These are phyloP conservation scores for Cystobasidium sp. DNA, from an alignment of 1,284 basidiomycete species.

Conservation along the genomic window DNA sequence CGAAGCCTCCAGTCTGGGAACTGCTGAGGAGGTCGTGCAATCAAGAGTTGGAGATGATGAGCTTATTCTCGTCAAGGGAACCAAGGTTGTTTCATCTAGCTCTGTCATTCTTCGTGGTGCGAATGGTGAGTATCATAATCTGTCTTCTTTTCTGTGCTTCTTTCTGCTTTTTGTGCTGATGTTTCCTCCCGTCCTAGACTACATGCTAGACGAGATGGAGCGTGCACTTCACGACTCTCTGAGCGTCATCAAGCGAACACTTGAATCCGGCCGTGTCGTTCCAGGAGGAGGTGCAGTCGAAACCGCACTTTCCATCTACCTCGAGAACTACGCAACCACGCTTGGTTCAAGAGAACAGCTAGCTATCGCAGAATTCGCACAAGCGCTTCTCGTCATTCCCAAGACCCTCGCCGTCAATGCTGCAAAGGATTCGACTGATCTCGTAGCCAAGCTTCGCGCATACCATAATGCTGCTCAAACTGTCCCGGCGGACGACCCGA, in stretches of 20 bases:
- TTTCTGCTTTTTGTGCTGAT: slow-evolving; percentile 2
- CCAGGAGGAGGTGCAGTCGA: slow-evolving; percentile 98
- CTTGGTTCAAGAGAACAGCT: slow-evolving; percentile 96
- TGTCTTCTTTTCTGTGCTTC: background rate
- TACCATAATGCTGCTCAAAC: slow-evolving; percentile 95
- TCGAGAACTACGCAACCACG: slow-evolving; percentile 99
- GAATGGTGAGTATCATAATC: slow-evolving; percentile 61
- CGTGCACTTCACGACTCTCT: slow-evolving; percentile 92
- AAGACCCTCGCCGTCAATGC: slow-evolving; percentile 98
- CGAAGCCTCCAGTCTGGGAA: slow-evolving; percentile 85
- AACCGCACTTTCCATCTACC: slow-evolving; percentile 93
- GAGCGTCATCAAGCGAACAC: slow-evolving; percentile 93
- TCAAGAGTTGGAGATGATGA: slow-evolving; percentile 99
- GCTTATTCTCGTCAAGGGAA: slow-evolving; percentile 94
- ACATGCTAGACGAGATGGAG: slow-evolving; percentile 99
- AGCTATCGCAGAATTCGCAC: slow-evolving; percentile 97
- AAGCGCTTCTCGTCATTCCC: slow-evolving; percentile 89
- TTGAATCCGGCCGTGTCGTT: slow-evolving; percentile 94
- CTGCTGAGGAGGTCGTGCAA: slow-evolving; percentile 93
- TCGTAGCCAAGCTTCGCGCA: slow-evolving; percentile 94
- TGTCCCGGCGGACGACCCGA: slow-evolving; percentile 87
- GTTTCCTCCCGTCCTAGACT: slow-evolving; percentile 64
- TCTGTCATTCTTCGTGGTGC: slow-evolving; percentile 95
- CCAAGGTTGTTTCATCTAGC: slow-evolving; percentile 90
- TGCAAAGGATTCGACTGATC: slow-evolving; percentile 96